Percentiles rank a stretch among this genome's conserved stretches.
These are phyloP conservation scores for Cupressus sempervirens DNA, from an alignment of 75 land plant species.

Conservation along the genomic window DNA sequence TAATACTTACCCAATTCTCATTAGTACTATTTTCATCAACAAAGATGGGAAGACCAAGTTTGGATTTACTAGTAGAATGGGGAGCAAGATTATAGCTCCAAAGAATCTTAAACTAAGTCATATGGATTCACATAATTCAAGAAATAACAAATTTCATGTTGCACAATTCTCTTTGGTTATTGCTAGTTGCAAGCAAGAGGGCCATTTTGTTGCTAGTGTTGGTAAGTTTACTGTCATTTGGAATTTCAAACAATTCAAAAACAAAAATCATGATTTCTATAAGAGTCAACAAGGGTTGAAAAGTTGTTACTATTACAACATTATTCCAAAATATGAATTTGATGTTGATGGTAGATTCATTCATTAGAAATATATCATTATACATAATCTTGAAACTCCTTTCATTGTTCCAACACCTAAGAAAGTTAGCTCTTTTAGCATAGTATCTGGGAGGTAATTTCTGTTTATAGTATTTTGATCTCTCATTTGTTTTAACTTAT, in stretches of 20 bases:
- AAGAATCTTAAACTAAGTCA: conserved; percentile 92
- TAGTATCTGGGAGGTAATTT: conserved; percentile 9
- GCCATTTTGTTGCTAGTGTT: conserved; percentile 84
- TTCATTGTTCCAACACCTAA: conserved; percentile 87
- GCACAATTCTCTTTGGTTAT: conserved; percentile 99
- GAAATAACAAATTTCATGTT: conserved; percentile 79
- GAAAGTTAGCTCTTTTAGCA: conserved; percentile 86
- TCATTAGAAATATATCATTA: conserved; percentile 59
- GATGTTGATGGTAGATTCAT: conserved; percentile 95
- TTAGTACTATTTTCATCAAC: conserved; percentile 85
- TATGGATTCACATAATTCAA: conserved; percentile 86
- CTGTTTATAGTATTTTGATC: background rate
- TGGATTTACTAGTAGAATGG: conserved; percentile 94
- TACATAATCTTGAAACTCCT: conserved; percentile 74
- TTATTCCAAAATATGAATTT: conserved; percentile 82
- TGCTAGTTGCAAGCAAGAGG: conserved; percentile 83
- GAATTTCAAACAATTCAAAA: conserved; percentile 83
- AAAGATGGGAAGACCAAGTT: conserved; percentile 94
- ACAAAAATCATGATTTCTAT: conserved; percentile 75
- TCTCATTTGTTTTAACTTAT: background rate
- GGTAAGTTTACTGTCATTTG: conserved; percentile 78
- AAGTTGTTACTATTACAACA: conserved; percentile 97
- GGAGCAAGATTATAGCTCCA: conserved; percentile 90
- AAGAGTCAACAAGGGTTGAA: conserved; percentile 73
- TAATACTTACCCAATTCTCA: conserved; percentile 88